Conservation (phyloP, 139 green algal species). For the Chlorella sp. region DNA sequence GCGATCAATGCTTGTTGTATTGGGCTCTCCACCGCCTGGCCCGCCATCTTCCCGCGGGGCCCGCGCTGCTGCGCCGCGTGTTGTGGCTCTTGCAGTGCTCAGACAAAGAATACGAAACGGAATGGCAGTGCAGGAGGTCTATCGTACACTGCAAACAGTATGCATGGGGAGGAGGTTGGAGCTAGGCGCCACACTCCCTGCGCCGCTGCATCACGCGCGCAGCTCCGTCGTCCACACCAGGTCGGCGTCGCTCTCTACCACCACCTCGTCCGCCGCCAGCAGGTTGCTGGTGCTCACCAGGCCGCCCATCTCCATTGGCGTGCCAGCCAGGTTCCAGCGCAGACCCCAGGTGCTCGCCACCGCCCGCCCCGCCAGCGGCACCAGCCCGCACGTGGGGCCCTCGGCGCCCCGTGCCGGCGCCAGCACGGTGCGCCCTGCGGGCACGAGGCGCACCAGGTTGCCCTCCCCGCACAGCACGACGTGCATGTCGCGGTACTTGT, state of each 20-base stretch:
- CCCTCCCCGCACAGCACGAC: constrained; percentile 83
- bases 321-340: constrained; percentile 81
- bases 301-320: constrained; percentile 59
- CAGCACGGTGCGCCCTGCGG: constrained; percentile 59
- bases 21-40: too few relatives aligned
- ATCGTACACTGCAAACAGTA: too few relatives aligned
- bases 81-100: neutral
- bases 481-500: constrained; percentile 66
- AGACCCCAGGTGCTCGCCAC: constrained; percentile 70
- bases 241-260: constrained; percentile 56
- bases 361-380: constrained; percentile 70
- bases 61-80: neutral
- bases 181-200: neutral
- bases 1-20: too few relatives aligned
- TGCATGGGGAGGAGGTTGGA: neutral
- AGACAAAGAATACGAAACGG: too few relatives aligned
- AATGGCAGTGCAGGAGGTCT: too few relatives aligned
- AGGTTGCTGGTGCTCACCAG: constrained; percentile 82
- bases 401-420: constrained; percentile 56
- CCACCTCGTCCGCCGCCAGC: constrained; percentile 59
- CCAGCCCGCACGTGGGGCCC: constrained; percentile 84
- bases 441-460: constrained; percentile 83
- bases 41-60: neutral
- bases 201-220: neutral
- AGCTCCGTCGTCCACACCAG: constrained; percentile 78